Evolutionary conservation across 1,284 basidiomycete species (phyloP).

Genomic region (Rhizoctonia solani): DNA sequence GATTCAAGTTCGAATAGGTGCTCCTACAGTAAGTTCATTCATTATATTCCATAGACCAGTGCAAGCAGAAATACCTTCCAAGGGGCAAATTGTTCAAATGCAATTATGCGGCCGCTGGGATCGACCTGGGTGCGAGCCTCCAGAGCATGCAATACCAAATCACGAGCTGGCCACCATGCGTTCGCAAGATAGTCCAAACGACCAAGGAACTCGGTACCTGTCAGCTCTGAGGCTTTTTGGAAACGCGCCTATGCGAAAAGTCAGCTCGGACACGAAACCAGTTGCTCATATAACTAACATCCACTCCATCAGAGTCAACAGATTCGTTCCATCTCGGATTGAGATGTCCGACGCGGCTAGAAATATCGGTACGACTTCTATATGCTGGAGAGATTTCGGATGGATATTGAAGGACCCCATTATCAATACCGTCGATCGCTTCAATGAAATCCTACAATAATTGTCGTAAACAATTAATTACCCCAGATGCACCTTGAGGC

Average conservation of each 20-base stretch:
- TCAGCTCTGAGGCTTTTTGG: conserved; percentile 75
- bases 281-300: conserved; percentile 57
- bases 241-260: conserved; percentile 65
- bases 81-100: conserved; percentile 80
- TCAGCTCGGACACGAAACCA: background rate
- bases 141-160: conserved; percentile 75
- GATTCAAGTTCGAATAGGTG: conserved; percentile 88
- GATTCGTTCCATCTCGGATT: conserved; percentile 94
- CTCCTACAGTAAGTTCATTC: conserved; percentile 58
- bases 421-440: conserved; percentile 94
- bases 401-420: conserved; percentile 83
- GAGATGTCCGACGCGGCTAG: conserved; percentile 75
- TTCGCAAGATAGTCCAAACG: conserved; percentile 83
- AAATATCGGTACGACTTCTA: conserved; percentile 77
- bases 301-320: conserved; percentile 61
- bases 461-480: background rate
- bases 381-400: conserved; percentile 66
- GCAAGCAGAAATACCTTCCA: conserved; percentile 71
- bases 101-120: conserved; percentile 74
- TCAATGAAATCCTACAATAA: conserved; percentile 80
- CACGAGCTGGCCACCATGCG: conserved; percentile 91
- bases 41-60: background rate
- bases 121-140: conserved; percentile 65
- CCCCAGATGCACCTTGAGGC: conserved; percentile 9
- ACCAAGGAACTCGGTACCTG: conserved; percentile 85